Percentiles rank a stretch among this genome's conserved stretches.
These are phyloP conservation scores for Cryphonectria carpinicola DNA, from an alignment of 2,329 filamentous ascomycete species.

Conservation along the genomic window DNA sequence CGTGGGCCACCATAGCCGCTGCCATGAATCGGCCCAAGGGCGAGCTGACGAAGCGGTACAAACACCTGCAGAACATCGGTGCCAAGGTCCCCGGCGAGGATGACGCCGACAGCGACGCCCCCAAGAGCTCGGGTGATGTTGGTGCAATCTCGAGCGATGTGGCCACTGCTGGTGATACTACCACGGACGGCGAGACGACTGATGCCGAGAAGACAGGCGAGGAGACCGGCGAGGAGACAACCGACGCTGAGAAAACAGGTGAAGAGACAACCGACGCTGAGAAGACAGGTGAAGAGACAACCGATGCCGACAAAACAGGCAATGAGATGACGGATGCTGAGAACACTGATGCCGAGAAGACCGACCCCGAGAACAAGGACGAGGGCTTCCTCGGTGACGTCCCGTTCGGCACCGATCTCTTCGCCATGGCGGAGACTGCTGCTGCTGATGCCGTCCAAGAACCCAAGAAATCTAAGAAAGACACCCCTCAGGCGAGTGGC, in stretches of 20 bases:
- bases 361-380: constrained; percentile 12
- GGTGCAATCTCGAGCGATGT: constrained; percentile 7
- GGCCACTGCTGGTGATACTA: constrained; percentile 20
- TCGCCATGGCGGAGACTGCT: neutral
- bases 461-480: constrained; percentile 10
- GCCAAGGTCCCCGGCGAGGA: constrained; percentile 4
- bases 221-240: constrained; percentile 9
- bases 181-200: constrained; percentile 3
- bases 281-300: constrained; percentile 11
- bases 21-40: constrained; percentile 20
- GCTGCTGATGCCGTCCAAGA: neutral
- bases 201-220: constrained; percentile 17
- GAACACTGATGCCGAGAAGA: constrained; percentile 16
- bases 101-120: neutral
- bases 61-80: constrained; percentile 13
- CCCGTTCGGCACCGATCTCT: neutral
- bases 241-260: constrained; percentile 10
- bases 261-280: constrained; percentile 12
- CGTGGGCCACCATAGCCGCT: constrained; percentile 27
- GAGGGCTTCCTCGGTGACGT: constrained; percentile 4
- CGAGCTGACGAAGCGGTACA: constrained; percentile 15
- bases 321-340: neutral
- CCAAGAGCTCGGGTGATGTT: neutral
- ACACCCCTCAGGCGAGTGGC: constrained; percentile 21
- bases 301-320: neutral